Base-by-base conservation (phyloP, 73 alveolate genomes). In the Blepharisma stoltei region DNA sequence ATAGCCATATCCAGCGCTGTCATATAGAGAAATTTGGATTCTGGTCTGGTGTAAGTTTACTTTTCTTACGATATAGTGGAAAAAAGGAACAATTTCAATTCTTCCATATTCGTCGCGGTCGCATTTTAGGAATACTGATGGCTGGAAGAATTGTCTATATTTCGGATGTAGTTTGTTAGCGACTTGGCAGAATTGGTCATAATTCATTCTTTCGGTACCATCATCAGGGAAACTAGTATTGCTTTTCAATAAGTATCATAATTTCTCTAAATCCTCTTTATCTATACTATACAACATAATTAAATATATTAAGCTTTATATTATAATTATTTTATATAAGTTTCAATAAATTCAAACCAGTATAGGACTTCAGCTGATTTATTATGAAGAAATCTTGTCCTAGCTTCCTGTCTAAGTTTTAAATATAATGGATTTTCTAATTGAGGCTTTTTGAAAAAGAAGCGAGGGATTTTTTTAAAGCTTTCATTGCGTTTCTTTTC, bases 81-180 rank as follows among this genome's bases (percentile, higher is more conserved):
- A 97, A 90, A 95, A 95, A 8, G 99, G 98, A 45, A 95, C 97
- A 52, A 95, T 93, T 81, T 95, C 99, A 23, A 97, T 97, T 69
- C 99, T 60, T 20, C 99, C 98, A 73, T 87, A 92, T 78, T 91
- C 97, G 83, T 94, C 98, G 73, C 98, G 86, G 44, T 93, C 98
- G 71, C 96, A 95, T 88, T 95, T 93, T 80, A 95, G 71, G 82
- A 94, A 95, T 37, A 97, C 94, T 54, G 97, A 87, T 18, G 97
- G 89, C 32, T 91, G 91, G 85, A 93, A 93, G 88, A 90, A 90
- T 55, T 87, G 95, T 54, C 95, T 80, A 70, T 93, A 90, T 54
- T 91, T 91, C 37, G 95, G 89, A 54, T 95, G 93, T 27, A 90
- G 70, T 71, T 76, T 73, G 44, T 91, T 79, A 20, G 93, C 90